phyloP scores from a whole-genome alignment of 129 eudicot species.

The Helianthus tuberosus region DNA sequence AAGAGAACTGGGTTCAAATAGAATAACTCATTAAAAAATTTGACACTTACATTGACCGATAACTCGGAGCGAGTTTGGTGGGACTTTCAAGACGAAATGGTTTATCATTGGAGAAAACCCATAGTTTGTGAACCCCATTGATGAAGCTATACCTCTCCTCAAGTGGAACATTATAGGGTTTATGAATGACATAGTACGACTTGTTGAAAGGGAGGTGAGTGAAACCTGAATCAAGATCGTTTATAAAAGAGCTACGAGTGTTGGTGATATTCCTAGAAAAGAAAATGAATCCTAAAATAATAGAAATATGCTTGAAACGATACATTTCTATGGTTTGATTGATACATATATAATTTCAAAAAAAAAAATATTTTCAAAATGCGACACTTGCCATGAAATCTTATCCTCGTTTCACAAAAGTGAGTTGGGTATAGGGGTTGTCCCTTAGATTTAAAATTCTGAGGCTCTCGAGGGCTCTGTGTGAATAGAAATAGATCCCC shows the following conservation, averaged over 20 bases:
- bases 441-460: too few relatives aligned
- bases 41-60: slow-evolving; percentile 14
- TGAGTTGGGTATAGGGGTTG: too few relatives aligned
- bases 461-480: too few relatives aligned
- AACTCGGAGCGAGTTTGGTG: slow-evolving; percentile 37
- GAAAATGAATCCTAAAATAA: slow-evolving; percentile 9
- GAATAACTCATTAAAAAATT: too few relatives aligned
- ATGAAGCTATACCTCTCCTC: slow-evolving; percentile 31
- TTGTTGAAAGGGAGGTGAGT: slow-evolving; percentile 27
- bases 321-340: background rate
- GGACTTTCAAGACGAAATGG: slow-evolving; percentile 28
- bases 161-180: slow-evolving; percentile 28
- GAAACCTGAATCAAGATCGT: slow-evolving; percentile 25
- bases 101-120: slow-evolving; percentile 32
- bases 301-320: slow-evolving; percentile 11
- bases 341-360: too few relatives aligned
- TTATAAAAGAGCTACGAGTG: background rate
- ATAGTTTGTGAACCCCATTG: slow-evolving; percentile 35
- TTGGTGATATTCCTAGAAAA: background rate
- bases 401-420: too few relatives aligned
- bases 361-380: too few relatives aligned
- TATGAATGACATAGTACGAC: slow-evolving; percentile 14
- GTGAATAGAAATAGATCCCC: too few relatives aligned
- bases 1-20: too few relatives aligned
- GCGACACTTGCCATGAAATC: too few relatives aligned